These are phyloP conservation scores for Chlamydomonas schloesseri DNA, from an alignment of 139 green algal genomes.

Conservation along the genomic window DNA sequence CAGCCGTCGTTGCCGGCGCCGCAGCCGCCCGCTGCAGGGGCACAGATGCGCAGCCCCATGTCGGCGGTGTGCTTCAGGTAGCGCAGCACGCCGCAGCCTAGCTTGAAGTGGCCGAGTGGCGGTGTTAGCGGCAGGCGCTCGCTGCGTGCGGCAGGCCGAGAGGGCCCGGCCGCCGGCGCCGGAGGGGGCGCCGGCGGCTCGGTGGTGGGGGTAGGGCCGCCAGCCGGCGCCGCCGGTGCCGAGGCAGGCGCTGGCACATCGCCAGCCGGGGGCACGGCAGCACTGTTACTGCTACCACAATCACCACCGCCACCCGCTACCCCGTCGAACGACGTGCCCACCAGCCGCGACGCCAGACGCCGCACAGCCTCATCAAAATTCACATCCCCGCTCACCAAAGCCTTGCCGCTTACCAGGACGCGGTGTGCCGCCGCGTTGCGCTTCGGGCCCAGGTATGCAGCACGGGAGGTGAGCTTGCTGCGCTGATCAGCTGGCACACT, in stretches of 20 bases:
- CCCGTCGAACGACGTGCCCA: not conserved
- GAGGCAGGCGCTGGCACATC: not conserved
- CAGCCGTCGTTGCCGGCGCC: too few relatives aligned
- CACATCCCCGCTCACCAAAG: not conserved
- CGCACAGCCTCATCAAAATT: not conserved
- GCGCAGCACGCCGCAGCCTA: not conserved
- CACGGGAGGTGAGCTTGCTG: conserved; percentile 36
- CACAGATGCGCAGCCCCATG: not conserved
- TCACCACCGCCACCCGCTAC: not conserved
- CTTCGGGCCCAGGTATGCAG: conserved; percentile 40
- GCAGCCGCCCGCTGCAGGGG: too few relatives aligned
- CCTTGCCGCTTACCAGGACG: conserved; percentile 12
- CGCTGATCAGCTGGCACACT: not conserved
- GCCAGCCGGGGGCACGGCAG: too few relatives aligned
- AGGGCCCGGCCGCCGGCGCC: too few relatives aligned
- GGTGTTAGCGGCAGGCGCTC: not conserved
- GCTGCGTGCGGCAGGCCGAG: not conserved
- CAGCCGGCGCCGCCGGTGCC: not conserved
- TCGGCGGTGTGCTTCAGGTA: not conserved
- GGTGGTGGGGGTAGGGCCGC: too few relatives aligned
- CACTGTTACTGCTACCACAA: too few relatives aligned
- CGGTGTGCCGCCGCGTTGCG: conserved; percentile 27
- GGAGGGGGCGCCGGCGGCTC: too few relatives aligned
- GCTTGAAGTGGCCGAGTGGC: not conserved
- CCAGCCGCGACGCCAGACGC: not conserved